phyloP scores from a whole-genome alignment of 176 grass and related monocot genomes.

The Thinopyrum elongatum region DNA sequence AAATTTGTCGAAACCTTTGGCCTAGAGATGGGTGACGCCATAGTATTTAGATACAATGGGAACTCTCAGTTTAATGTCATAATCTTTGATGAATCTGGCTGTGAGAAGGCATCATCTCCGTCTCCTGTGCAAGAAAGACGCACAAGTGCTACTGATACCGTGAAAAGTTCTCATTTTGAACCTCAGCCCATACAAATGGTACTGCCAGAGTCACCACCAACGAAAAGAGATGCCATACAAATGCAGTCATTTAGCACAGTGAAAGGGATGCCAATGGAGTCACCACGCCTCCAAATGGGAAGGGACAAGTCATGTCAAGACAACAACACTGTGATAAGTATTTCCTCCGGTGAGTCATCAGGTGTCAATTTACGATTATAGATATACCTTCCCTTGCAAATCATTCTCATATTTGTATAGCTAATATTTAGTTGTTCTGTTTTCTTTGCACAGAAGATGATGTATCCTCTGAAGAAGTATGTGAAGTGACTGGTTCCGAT shows the following conservation, averaged over 20 bases:
- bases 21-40: background rate
- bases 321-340: background rate
- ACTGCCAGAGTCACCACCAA: too few relatives aligned
- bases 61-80: background rate
- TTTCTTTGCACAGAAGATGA: background rate
- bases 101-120: background rate
- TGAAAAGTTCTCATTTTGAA: background rate
- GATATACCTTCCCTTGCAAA: background rate
- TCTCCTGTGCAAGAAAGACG: background rate
- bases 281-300: background rate
- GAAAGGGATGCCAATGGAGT: background rate
- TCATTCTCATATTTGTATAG: background rate
- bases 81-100: background rate
- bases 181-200: background rate
- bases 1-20: background rate
- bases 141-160: background rate
- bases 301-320: background rate
- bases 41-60: background rate
- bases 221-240: background rate
- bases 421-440: background rate
- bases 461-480: background rate
- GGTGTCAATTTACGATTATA: background rate
- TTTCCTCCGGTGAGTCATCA: background rate
- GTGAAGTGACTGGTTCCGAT: background rate
- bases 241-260: background rate